A percentile compares a stretch with the other conserved stretches of the same genome.
Evolutionary conservation across 2,329 filamentous ascomycete species (phyloP).

Genomic region (Diaporthe sp.): DNA sequence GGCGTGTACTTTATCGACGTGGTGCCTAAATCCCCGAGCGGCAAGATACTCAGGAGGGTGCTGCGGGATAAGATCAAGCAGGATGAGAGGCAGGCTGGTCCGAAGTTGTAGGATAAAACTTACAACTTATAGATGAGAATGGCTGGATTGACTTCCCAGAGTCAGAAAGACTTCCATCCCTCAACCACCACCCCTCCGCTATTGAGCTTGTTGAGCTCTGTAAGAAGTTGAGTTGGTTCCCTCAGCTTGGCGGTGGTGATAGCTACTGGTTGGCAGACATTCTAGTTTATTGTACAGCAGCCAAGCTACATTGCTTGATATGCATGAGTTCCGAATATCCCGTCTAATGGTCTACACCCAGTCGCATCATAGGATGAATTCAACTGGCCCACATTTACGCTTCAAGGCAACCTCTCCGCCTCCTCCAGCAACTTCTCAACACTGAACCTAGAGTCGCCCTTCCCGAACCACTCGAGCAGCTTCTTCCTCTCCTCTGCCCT

Average conservation of each 20-base stretch:
- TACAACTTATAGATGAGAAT: background rate
- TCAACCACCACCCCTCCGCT: background rate
- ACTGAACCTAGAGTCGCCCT: slow-evolving; percentile 83
- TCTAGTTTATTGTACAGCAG: slow-evolving; percentile 14
- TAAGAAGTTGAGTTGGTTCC: too few species aligned
- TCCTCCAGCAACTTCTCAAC: slow-evolving; percentile 90
- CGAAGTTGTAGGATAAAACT: slow-evolving; percentile 54
- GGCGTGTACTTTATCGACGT: slow-evolving; percentile 77
- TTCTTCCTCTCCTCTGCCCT: slow-evolving; percentile 74
- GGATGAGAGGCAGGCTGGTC: slow-evolving; percentile 53
- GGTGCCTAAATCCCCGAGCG: slow-evolving; percentile 79
- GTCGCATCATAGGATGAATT: background rate
- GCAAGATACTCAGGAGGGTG: slow-evolving; percentile 62
- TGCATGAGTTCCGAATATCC: background rate
- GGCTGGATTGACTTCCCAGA: background rate
- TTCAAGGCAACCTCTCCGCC: slow-evolving; percentile 80
- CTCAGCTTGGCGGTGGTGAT: background rate
- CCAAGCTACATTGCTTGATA: background rate
- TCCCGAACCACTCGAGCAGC: slow-evolving; percentile 85
- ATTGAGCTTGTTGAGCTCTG: background rate
- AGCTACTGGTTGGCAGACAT: background rate
- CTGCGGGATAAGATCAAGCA: slow-evolving; percentile 57
- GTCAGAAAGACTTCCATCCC: background rate
- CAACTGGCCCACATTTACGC: background rate
- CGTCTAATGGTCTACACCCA: background rate